Evolutionary conservation across 176 grass and related monocot genomes (phyloP).

Genomic region (Luzula sylvatica): DNA sequence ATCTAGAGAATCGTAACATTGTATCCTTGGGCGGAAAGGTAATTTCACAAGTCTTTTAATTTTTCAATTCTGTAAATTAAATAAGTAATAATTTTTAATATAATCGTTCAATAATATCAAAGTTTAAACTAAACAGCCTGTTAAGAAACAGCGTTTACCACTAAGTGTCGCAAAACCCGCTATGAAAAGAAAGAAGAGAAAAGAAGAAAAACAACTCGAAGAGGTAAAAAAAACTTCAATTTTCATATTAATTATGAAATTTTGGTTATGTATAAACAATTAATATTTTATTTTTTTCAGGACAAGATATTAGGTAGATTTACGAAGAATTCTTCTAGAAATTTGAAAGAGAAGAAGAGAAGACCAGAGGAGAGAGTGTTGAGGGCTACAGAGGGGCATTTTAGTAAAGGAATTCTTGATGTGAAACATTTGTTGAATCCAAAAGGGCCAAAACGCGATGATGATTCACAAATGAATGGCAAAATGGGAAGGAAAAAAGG

Average conservation of each 20-base stretch:
- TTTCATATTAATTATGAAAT: neutral
- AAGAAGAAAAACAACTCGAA: slow-evolving; percentile 64
- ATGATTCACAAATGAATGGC: slow-evolving; percentile 25
- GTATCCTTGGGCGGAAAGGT: slow-evolving; percentile 82
- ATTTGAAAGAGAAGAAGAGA: slow-evolving; percentile 35
- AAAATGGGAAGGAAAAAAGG: slow-evolving; percentile 40
- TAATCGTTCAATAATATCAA: slow-evolving; percentile 6
- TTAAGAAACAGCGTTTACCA: slow-evolving; percentile 66
- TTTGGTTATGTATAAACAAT: neutral
- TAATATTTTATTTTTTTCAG: slow-evolving; percentile 26
- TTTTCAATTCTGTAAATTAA: neutral
- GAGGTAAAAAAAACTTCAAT: slow-evolving; percentile 34
- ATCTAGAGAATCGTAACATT: slow-evolving; percentile 69
- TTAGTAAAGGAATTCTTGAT: slow-evolving; percentile 85
- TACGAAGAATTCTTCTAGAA: slow-evolving; percentile 33
- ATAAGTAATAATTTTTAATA: slow-evolving; percentile 7
- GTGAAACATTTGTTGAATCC: slow-evolving; percentile 68
- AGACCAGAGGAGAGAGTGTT: slow-evolving; percentile 59
- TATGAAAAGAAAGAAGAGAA: slow-evolving; percentile 75
- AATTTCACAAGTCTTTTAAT: slow-evolving; percentile 6
- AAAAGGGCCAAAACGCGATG: slow-evolving; percentile 31
- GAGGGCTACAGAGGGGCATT: slow-evolving; percentile 63
- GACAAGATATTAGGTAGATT: slow-evolving; percentile 61
- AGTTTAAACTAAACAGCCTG: slow-evolving; percentile 36
- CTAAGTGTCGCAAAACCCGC: slow-evolving; percentile 77